Evolutionary conservation across 129 eudicot species (phyloP), one percentile per base, ranked within the genome.

Genomic region (Flaveria trinervia): DNA sequence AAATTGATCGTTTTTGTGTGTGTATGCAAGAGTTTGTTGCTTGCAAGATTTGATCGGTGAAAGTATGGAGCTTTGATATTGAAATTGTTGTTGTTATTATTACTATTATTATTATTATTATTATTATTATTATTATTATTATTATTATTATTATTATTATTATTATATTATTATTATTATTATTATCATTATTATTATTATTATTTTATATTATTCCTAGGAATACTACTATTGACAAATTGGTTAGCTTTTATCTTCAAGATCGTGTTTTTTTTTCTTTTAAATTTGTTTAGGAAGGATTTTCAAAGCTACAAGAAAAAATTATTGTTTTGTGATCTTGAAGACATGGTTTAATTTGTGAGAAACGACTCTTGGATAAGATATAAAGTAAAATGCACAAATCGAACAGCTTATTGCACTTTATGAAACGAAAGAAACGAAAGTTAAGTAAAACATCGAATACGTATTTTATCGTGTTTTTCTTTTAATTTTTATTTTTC

Each of bases 11-110:
- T 43, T n/a, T 17, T 7, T 3, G 25, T 59, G 13, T 22, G 17
- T 25, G 26, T 4, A 52, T 7, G 41, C 3, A 39, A 54, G n/a
- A 68, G 23, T 30, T 50, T 9, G 73, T 79, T 71, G 82, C 82
- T 79, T 79, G 82, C 45, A 64, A 71, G 74, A 79, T 59, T 59
- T 70, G 82, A 79, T 71, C 76, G 23, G 70, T 71, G 72, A 11
- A 79, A 13, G 41, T 5, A 36, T 36, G 41, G 41, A 36, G 41
- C 18, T 70, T 59, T 26, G 13, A 45, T 39, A 16, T 1, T 25
- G n/a, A 75, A 25, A 36, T 36, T 36, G 41, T 0, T 36, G 41
- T 1, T 49, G 22, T 44, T 26, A 15, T 46, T 62, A 9, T 9
- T 45, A 41, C 20, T 56, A 30, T 41, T 69, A 41, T 36, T 56